Evolutionary conservation across 2,329 filamentous ascomycete genomes (phyloP).

Genomic region (Diaporthe sp.): DNA sequence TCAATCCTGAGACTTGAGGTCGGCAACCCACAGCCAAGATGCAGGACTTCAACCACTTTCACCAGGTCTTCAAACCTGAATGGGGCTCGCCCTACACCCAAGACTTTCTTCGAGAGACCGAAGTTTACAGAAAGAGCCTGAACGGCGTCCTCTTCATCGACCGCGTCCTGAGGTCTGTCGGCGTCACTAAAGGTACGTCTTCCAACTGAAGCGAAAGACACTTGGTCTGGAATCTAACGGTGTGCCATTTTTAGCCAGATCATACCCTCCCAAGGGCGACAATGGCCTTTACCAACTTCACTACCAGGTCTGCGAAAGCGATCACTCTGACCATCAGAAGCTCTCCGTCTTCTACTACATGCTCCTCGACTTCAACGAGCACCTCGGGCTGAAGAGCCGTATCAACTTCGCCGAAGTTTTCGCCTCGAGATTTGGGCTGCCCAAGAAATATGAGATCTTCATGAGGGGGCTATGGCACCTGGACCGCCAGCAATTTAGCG

Average conservation of each 20-base stretch:
- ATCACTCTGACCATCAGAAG: conserved; percentile 80
- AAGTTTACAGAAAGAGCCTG: conserved; percentile 75
- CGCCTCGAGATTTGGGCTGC: conserved; percentile 74
- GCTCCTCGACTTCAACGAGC: conserved; percentile 78
- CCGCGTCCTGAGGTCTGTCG: conserved; percentile 78
- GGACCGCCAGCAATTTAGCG: conserved; percentile 78
- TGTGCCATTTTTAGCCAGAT: conserved; percentile 59
- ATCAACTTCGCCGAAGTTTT: conserved; percentile 69
- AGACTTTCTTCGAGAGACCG: conserved; percentile 72
- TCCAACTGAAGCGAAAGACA: conserved; percentile 40
- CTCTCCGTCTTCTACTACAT: conserved; percentile 88
- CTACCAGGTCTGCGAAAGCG: conserved; percentile 74
- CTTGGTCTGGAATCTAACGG: background rate
- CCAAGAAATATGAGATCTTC: conserved; percentile 82
- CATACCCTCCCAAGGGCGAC: conserved; percentile 82
- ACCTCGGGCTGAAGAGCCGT: conserved; percentile 57
- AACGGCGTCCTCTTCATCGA: conserved; percentile 84
- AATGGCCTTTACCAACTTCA: conserved; percentile 78
- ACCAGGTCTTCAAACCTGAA: conserved; percentile 75
- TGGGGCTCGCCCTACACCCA: conserved; percentile 74
- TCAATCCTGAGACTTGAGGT: background rate
- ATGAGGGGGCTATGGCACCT: conserved; percentile 87
- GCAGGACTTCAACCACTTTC: conserved; percentile 76
- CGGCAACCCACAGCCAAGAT: conserved; percentile 53
- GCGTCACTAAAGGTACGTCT: conserved; percentile 74